A percentile compares a stretch with the other conserved stretches of the same genome.
These are phyloP conservation scores for Myriosclerotinia duriaeana DNA, from an alignment of 2,329 filamentous ascomycete species.

Conservation along the genomic window DNA sequence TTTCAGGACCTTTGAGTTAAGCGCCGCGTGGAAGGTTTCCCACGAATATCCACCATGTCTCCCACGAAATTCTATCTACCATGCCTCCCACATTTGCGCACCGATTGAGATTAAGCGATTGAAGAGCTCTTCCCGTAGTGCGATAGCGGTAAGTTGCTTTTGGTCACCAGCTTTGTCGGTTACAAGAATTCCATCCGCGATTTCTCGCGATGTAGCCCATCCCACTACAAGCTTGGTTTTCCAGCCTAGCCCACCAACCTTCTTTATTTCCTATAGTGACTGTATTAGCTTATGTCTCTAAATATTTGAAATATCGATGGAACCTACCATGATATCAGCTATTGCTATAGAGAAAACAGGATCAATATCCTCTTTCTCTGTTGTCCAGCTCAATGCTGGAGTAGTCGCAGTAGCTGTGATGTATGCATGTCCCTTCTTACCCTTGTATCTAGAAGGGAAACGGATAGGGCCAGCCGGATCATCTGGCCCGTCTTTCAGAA, in stretches of 20 bases:
- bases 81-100: slow-evolving; percentile 79
- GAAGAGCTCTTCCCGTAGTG: slow-evolving; percentile 73
- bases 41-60: slow-evolving; percentile 59
- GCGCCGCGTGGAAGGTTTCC: neutral
- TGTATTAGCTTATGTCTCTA: slow-evolving; percentile 1
- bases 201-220: slow-evolving; percentile 71
- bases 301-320: neutral
- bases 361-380: slow-evolving; percentile 51
- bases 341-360: slow-evolving; percentile 70
- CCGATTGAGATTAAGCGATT: slow-evolving; percentile 76
- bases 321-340: slow-evolving; percentile 55
- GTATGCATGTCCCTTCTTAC: slow-evolving; percentile 70
- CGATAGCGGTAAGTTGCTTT: slow-evolving; percentile 68
- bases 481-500: slow-evolving; percentile 52
- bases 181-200: slow-evolving; percentile 65
- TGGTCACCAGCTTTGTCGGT: slow-evolving; percentile 48
- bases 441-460: slow-evolving; percentile 71
- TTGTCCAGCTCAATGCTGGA: slow-evolving; percentile 57
- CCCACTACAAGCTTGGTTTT: slow-evolving; percentile 81
- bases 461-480: slow-evolving; percentile 65
- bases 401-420: slow-evolving; percentile 66
- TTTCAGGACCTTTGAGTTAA: neutral
- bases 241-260: slow-evolving; percentile 80
- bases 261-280: slow-evolving; percentile 60
- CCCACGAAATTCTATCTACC: slow-evolving; percentile 61